Evolutionary conservation across 352 stramenopile genomes (phyloP).

Genomic region (Proteromonas lacertae): DNA sequence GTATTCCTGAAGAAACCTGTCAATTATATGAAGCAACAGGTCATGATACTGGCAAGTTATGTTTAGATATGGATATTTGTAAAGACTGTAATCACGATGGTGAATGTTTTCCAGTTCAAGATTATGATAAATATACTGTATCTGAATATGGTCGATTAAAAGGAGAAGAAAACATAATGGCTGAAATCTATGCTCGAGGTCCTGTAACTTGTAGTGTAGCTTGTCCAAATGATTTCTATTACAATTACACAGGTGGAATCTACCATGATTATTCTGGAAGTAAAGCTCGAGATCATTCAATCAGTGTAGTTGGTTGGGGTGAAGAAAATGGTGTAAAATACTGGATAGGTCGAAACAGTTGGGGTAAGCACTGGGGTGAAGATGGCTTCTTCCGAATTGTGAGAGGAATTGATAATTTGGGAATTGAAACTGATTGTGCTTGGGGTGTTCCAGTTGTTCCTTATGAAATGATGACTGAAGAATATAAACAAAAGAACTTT

Average conservation of each 20-base stretch:
- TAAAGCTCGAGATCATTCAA: not conserved
- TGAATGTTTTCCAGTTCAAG: constrained; percentile 14
- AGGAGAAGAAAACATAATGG: constrained; percentile 47
- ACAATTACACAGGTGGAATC: not conserved
- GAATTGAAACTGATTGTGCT: no score
- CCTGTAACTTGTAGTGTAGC: constrained; percentile 56
- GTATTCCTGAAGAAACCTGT: constrained; percentile 60
- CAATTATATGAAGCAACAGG: constrained; percentile 30
- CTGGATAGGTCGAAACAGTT: constrained; percentile 1
- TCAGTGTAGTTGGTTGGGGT: not conserved
- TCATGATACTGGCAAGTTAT: not conserved
- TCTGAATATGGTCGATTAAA: constrained; percentile 37
- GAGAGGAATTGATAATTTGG: no score
- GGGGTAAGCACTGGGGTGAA: constrained; percentile 1
- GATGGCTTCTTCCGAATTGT: constrained; percentile 3
- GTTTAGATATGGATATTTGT: no score
- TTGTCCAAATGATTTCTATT: not conserved
- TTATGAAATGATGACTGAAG: no score
- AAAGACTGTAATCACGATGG: no score
- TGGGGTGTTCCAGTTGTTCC: no score
- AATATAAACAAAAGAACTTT: no score
- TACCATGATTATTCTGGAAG: not conserved
- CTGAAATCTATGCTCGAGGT: constrained; percentile 47
- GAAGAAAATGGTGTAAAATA: constrained; percentile 1
- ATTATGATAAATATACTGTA: constrained; percentile 46